These are phyloP conservation scores for Stemphylium vesicarium DNA, from an alignment of 2,329 filamentous ascomycete species.

Conservation along the genomic window DNA sequence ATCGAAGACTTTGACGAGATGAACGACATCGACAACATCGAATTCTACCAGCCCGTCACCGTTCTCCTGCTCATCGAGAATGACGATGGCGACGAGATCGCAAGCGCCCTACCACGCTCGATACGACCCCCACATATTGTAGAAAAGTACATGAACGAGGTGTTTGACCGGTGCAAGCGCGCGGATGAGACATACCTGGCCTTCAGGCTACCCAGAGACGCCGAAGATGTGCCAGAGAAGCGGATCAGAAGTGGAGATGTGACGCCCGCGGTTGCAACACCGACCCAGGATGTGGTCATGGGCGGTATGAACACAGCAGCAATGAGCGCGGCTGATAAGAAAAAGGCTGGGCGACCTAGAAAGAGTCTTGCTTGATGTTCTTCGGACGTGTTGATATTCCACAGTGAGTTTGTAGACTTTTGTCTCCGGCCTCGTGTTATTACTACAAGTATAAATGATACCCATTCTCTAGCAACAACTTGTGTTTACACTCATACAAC, in stretches of 20 bases:
- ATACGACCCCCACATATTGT: constrained; percentile 55
- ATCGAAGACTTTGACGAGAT: constrained; percentile 50
- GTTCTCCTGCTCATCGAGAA: constrained; percentile 62
- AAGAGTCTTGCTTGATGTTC: constrained; percentile 27
- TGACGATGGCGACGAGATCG: constrained; percentile 57
- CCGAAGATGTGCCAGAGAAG: constrained; percentile 33
- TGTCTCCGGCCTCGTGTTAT: not conserved
- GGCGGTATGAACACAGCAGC: constrained; percentile 10
- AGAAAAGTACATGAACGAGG: constrained; percentile 48
- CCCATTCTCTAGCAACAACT: constrained; percentile 7
- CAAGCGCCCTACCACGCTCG: constrained; percentile 58
- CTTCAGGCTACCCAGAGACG: constrained; percentile 58
- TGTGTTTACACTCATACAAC: not conserved
- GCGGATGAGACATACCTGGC: constrained; percentile 63
- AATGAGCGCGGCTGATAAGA: constrained; percentile 24
- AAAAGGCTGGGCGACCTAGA: constrained; percentile 33
- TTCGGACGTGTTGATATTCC: not conserved
- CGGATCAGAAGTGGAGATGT: constrained; percentile 26
- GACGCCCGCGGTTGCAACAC: constrained; percentile 27
- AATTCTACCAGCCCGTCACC: constrained; percentile 74
- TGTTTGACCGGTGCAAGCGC: constrained; percentile 62
- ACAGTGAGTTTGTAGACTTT: not conserved
- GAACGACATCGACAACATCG: constrained; percentile 53
- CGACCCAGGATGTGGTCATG: constrained; percentile 26
- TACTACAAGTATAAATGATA: constrained; percentile 19